Percentiles rank a stretch among this genome's conserved stretches.
phyloP scores from a whole-genome alignment of 257 asterid genomes.

The Primulina huaijiensis region DNA sequence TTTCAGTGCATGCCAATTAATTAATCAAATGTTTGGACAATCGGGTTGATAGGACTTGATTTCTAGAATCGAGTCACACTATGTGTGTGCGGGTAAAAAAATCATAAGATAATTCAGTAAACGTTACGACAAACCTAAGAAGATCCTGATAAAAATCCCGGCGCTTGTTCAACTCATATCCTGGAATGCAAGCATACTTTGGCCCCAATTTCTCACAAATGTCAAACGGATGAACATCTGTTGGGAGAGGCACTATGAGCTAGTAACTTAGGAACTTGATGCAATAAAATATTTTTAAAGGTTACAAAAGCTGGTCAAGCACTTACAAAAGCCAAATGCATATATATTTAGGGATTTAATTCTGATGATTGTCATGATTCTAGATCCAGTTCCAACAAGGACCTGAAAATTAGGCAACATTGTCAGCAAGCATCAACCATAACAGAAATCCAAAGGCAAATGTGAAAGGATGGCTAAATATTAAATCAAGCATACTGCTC shows the following conservation, averaged over 20 bases:
- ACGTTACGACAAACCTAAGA: constrained; percentile 56
- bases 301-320: constrained; percentile 18
- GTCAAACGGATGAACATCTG: constrained; percentile 92
- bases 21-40: neutral
- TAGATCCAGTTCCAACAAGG: constrained; percentile 98
- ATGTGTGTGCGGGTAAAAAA: neutral
- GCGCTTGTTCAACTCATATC: constrained; percentile 58
- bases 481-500: neutral
- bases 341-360: constrained; percentile 83
- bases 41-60: neutral
- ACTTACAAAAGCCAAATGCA: constrained; percentile 98
- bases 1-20: too few species aligned
- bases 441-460: constrained; percentile 6
- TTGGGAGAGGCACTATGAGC: constrained; percentile 24
- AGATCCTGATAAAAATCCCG: constrained; percentile 78
- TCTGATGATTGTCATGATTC: constrained; percentile 76
- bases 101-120: constrained; percentile 14
- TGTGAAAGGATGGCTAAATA: neutral
- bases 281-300: constrained; percentile 13
- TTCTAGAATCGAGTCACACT: neutral
- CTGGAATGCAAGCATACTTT: constrained; percentile 72
- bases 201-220: constrained; percentile 86
- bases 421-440: neutral
- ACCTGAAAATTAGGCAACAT: constrained; percentile 46
- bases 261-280: constrained; percentile 5